phyloP scores from a whole-genome alignment of 164 flowering plant genomes.

The Houttuynia cordata region DNA sequence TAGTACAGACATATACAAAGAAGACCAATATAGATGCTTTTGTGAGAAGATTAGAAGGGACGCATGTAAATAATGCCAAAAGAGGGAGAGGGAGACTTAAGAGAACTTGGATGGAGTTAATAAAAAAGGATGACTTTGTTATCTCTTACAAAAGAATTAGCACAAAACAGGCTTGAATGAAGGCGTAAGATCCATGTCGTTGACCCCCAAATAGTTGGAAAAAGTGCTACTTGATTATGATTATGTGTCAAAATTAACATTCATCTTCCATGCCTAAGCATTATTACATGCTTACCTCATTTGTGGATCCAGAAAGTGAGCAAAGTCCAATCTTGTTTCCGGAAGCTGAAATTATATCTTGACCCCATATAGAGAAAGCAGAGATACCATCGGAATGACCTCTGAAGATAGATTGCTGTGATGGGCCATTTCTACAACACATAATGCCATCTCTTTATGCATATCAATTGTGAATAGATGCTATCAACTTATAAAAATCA shows the following conservation, averaged over 20 bases:
- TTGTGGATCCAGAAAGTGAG: slow-evolving; percentile 47
- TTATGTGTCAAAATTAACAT: background rate
- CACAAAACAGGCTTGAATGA: too few species aligned
- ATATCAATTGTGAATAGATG: background rate
- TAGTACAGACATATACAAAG: too few species aligned
- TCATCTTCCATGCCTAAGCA: background rate
- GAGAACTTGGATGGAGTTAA: too few species aligned
- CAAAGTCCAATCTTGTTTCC: slow-evolving; percentile 77
- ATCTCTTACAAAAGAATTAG: too few species aligned
- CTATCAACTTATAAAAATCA: background rate
- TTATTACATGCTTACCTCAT: slow-evolving; percentile 39
- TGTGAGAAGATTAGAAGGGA: too few species aligned
- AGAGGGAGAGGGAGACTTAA: too few species aligned
- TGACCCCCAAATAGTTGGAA: too few species aligned
- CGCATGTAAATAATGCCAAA: too few species aligned
- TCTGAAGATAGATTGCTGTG: slow-evolving; percentile 39
- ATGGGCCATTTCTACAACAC: slow-evolving; percentile 49
- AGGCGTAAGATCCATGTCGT: too few species aligned
- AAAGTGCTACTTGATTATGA: too few species aligned
- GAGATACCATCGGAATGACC: slow-evolving; percentile 79
- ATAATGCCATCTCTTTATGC: background rate
- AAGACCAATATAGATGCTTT: too few species aligned
- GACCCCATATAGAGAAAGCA: slow-evolving; percentile 84
- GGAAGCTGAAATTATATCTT: slow-evolving; percentile 79
- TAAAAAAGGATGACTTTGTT: too few species aligned